Evolutionary conservation across 2,329 filamentous ascomycete genomes (phyloP), one percentile per base, ranked within the genome.

Genomic region (Penicillium sp.): DNA sequence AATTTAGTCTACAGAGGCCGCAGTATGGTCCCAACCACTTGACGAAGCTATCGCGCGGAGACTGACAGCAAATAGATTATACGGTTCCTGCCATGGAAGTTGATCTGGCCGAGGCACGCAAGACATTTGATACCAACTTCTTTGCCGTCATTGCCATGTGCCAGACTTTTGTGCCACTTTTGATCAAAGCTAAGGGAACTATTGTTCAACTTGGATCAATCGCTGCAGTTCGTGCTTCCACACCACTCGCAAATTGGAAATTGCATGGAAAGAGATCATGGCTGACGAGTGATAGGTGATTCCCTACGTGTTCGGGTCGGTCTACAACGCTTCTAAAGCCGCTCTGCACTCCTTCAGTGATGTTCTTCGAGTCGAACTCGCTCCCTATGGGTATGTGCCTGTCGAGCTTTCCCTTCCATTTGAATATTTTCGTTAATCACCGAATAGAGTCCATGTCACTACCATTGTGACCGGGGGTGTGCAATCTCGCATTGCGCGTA

Each of bases 391-490:
- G 75, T 77, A 68, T 29, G 70, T 62, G n/a, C 26, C 27, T n/a
- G 10, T 16, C 8, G 16, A 6, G 8, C 3, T 4, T 11, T 19
- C 4, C 10, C 21, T 14, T 45, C 8, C 11, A 14, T 10, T 44
- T 24, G 19, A 2, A n/a, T 31, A 3, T 13, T 37, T 35, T 10
- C 21, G 19, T 6, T 19, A 24, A 31, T 21, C 22, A n/a, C n/a
- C 8, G 8, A 33, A 39, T 45, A 80, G 78, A 13, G 79, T 83
- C 58, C 75, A 78, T 39, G 79, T 85, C 35, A 80, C 79, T 55
- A 80, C 82, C 3, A 74, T 83, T 29, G 76, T 87, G 7, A 87
- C 85, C 1, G 85, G 85, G 10, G 84, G 85, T 10, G 84, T 87
- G 31, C 80, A 82, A 66, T 82, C 79, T 43, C 82, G 82, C 31